A percentile compares a stretch with the other conserved stretches of the same genome.
Conservation (phyloP, 179 eudicot genomes). For the Corrigiola litoralis region DNA sequence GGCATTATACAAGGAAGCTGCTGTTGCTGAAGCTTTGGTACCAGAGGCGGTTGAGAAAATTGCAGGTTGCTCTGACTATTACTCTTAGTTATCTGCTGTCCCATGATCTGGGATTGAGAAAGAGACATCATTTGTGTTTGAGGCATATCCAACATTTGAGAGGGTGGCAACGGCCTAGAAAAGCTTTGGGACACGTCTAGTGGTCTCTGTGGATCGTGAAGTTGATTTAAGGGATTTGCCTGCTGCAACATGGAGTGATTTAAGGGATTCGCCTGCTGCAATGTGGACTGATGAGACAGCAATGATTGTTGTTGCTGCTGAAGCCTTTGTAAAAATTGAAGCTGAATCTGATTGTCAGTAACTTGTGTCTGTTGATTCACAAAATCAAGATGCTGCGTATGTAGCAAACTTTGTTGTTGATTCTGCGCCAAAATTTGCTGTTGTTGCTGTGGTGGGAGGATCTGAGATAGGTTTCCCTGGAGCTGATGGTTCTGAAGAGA, state of each 20-base stretch:
- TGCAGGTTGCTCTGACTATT: slow-evolving; percentile 37
- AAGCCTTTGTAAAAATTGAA: slow-evolving; percentile 70
- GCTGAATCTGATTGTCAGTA: slow-evolving; percentile 59
- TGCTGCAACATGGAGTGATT: slow-evolving; percentile 53
- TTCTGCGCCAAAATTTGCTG: slow-evolving; percentile 36
- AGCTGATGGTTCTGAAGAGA: slow-evolving; percentile 59
- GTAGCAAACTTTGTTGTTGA: slow-evolving; percentile 43
- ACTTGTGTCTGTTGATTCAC: slow-evolving; percentile 49
- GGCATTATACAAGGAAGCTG: slow-evolving; percentile 41
- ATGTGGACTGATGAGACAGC: slow-evolving; percentile 51
- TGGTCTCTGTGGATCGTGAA: slow-evolving; percentile 56
- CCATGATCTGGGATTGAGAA: slow-evolving; percentile 43
- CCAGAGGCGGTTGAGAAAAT: slow-evolving; percentile 47
- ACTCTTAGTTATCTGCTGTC: slow-evolving; percentile 50
- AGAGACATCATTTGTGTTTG: slow-evolving; percentile 30
- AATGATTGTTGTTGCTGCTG: slow-evolving; percentile 66
- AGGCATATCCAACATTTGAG: slow-evolving; percentile 45
- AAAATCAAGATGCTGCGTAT: slow-evolving; percentile 51
- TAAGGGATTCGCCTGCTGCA: slow-evolving; percentile 46
- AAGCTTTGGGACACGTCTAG: slow-evolving; percentile 55
- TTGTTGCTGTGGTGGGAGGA: slow-evolving; percentile 38
- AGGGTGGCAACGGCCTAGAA: slow-evolving; percentile 45
- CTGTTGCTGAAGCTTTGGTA: slow-evolving; percentile 47
- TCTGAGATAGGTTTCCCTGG: slow-evolving; percentile 47
- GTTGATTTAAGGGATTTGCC: slow-evolving; percentile 33